Percentiles rank a stretch among this genome's conserved stretches.
phyloP scores from a whole-genome alignment of 345 rosid species.

The Murraya koenigii region DNA sequence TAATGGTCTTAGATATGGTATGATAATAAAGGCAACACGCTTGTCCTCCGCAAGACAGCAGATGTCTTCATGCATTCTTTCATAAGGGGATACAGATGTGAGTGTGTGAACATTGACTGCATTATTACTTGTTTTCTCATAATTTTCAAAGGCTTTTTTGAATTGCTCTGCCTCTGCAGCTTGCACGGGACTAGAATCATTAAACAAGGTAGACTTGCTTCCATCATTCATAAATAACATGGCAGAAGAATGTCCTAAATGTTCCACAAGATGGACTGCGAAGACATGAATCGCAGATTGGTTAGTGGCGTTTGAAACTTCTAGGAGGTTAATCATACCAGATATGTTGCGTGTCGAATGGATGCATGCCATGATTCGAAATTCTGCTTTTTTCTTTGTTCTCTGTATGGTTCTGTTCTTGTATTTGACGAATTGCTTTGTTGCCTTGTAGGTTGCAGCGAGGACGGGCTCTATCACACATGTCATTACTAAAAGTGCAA shows the following conservation, averaged over 20 bases:
- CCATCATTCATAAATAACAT: constrained; percentile 56
- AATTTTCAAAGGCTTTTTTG: constrained; percentile 29
- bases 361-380: constrained; percentile 38
- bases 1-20: constrained; percentile 53
- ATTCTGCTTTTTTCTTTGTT: constrained; percentile 30
- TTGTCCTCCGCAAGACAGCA: constrained; percentile 63
- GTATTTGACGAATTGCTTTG: constrained; percentile 22
- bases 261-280: constrained; percentile 57
- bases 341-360: constrained; percentile 31
- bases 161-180: constrained; percentile 34
- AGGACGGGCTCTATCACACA: constrained; percentile 40
- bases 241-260: constrained; percentile 43
- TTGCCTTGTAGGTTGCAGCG: constrained; percentile 21
- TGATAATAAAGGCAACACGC: constrained; percentile 37
- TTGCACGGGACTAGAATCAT: constrained; percentile 14
- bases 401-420: constrained; percentile 40
- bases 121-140: constrained; percentile 20
- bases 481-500: constrained; percentile 41
- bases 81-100: constrained; percentile 54
- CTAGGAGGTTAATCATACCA: constrained; percentile 44
- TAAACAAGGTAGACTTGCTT: constrained; percentile 5
- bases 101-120: constrained; percentile 33
- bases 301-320: constrained; percentile 38
- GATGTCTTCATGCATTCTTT: constrained; percentile 63
- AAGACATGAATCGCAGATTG: constrained; percentile 34